Evolutionary conservation across 2,329 filamentous ascomycete species (phyloP).

Genomic region (Fusarium papillatum): DNA sequence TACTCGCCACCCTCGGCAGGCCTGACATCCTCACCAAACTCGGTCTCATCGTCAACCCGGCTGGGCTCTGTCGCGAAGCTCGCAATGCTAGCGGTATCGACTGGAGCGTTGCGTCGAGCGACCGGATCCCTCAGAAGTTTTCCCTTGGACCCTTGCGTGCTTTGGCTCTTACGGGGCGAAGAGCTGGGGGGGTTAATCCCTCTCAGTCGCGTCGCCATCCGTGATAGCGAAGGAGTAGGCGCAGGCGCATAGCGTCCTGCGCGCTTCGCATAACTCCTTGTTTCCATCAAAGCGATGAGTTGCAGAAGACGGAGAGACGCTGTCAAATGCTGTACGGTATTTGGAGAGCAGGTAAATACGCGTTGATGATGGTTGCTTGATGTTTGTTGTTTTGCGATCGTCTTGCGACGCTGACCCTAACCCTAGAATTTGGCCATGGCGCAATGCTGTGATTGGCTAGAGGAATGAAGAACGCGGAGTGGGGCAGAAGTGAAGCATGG

Average conservation of each 20-base stretch:
- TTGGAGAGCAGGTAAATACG: neutral
- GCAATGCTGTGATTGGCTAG: slow-evolving; percentile 15
- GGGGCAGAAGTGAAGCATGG: neutral
- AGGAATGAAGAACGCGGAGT: neutral
- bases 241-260: slow-evolving; percentile 5
- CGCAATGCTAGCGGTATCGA: slow-evolving; percentile 28
- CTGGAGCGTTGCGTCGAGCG: slow-evolving; percentile 42
- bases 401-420: slow-evolving; percentile 35
- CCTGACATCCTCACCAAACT: slow-evolving; percentile 19
- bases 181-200: neutral
- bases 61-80: slow-evolving; percentile 31
- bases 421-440: slow-evolving; percentile 35
- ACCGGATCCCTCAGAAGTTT: slow-evolving; percentile 24
- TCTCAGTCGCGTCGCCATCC: slow-evolving; percentile 31
- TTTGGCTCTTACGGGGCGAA: neutral
- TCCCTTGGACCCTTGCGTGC: slow-evolving; percentile 5
- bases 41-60: slow-evolving; percentile 40
- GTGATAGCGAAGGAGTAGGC: slow-evolving; percentile 10
- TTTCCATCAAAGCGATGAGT: slow-evolving; percentile 30
- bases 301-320: neutral
- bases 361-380: slow-evolving; percentile 1
- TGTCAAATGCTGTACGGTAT: neutral
- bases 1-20: neutral
- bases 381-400: slow-evolving; percentile 18
- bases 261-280: slow-evolving; percentile 30